A percentile compares a stretch with the other conserved stretches of the same genome.
phyloP scores from a whole-genome alignment of 139 green algal genomes.

The Spirogloea muscicola region DNA sequence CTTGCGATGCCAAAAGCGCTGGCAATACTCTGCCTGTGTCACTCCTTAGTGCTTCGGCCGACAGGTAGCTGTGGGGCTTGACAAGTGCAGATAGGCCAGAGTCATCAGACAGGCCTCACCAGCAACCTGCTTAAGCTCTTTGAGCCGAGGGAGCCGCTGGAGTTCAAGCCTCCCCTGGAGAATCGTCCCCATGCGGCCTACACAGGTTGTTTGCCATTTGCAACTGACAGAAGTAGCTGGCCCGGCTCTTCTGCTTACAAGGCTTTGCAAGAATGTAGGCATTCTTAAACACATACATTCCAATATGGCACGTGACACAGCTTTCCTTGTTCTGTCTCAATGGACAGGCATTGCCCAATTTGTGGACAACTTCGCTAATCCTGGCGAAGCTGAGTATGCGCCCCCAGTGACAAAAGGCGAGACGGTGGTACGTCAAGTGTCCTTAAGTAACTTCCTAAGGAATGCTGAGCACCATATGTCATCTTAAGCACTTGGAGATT shows the following conservation, averaged over 20 bases:
- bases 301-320: background rate
- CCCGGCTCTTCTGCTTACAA: too few species aligned
- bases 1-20: background rate
- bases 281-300: background rate
- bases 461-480: too few species aligned
- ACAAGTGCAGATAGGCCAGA: slow-evolving; percentile 33
- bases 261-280: background rate
- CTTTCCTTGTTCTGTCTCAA: background rate
- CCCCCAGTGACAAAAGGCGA: slow-evolving; percentile 44
- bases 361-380: slow-evolving; percentile 36
- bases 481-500: too few species aligned
- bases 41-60: background rate
- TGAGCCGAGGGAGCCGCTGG: slow-evolving; percentile 29
- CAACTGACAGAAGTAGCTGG: background rate
- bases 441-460: too few species aligned
- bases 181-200: slow-evolving; percentile 13
- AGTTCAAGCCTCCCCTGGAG: slow-evolving; percentile 30
- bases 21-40: background rate
- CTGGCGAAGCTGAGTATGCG: slow-evolving; percentile 37
- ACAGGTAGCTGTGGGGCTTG: background rate
- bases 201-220: background rate
- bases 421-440: slow-evolving; percentile 17
- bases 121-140: slow-evolving; percentile 42
- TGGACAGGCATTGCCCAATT: slow-evolving; percentile 43
- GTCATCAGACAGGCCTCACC: slow-evolving; percentile 41